Evolutionary conservation across 768 basidiomycete genomes (phyloP).

Genomic region (Mycena capillaripes): DNA sequence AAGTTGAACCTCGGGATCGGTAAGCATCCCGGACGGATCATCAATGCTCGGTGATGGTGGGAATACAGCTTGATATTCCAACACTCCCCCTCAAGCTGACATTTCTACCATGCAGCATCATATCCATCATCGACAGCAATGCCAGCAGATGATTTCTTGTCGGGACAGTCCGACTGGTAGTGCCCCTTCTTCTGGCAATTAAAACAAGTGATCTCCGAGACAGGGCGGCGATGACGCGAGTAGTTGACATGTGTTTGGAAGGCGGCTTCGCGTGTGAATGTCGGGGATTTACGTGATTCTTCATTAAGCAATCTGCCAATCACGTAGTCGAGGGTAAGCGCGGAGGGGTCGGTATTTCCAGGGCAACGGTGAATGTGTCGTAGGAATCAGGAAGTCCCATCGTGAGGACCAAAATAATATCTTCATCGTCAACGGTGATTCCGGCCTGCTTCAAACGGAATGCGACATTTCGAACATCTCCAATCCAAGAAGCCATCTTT

Average conservation of each 20-base stretch:
- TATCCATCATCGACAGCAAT: not conserved
- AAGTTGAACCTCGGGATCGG: too few relatives aligned
- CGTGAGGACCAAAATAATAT: conserved; percentile 42
- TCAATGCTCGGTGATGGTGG: too few relatives aligned
- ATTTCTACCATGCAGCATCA: conserved; percentile 24
- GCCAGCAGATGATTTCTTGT: not conserved
- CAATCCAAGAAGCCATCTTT: conserved; percentile 44
- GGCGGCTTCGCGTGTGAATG: conserved; percentile 6
- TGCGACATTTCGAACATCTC: conserved; percentile 34
- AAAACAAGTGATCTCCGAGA: too few relatives aligned
- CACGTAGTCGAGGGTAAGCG: too few relatives aligned
- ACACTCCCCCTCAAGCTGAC: conserved; percentile 21
- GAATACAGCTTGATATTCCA: too few relatives aligned
- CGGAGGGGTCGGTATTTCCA: conserved; percentile 22
- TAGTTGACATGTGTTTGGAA: not conserved
- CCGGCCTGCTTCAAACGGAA: conserved; percentile 37
- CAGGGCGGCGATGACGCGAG: conserved; percentile 4
- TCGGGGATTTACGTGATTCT: conserved; percentile 15
- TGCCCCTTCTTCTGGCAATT: conserved; percentile 25
- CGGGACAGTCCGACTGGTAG: conserved; percentile 19
- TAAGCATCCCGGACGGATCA: too few relatives aligned
- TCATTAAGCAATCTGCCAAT: too few relatives aligned
- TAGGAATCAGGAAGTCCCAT: conserved; percentile 35
- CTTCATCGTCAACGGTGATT: conserved; percentile 39
- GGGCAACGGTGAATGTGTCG: conserved; percentile 18